Evolutionary conservation across 805 yeast species (phyloP), one percentile per base, ranked within the genome.

Genomic region (Candida tallmaniae): DNA sequence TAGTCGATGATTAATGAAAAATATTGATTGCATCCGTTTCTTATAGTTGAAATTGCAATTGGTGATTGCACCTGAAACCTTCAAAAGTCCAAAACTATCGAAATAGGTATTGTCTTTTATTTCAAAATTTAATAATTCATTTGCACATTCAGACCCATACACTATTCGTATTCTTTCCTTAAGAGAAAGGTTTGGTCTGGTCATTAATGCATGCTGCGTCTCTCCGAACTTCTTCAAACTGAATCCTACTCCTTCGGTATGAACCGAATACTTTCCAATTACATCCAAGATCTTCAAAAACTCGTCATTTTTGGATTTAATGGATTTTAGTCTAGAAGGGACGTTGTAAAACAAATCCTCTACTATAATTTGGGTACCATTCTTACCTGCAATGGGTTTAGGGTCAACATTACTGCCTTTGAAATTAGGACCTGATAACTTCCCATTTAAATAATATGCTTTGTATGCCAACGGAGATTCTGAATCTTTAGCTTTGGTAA

Each of bases 261-360:
- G 94, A 2, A 90, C 68, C 1, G 96, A 80, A 50, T 93, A 93
- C 29, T 84, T 69, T 3, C 89, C 87, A 0, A 85, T 76, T 4
- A 89, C 86, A 44, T 89, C 97, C 21, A 90, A 55, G 5, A 93
- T 83, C 43, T 75, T 78, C 8, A 75, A 54, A 50, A 78, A 83
- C 50, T 93, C 97, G 10, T 88, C 96, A 42, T 68, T 68, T 8
- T 79, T 66, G 0, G 83, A 70, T 36, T 70, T 69, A 31, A 89
- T 59, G 0, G 95, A 74, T 36, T 80, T 63, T 20, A 82, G 58
- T 31, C 98, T 68, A 0, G 95, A 75, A 0, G 95, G 93, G 19
- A 83, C 76, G 52, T 90, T 93, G 62, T 80, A 93, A 50, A 93
- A 93, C 36, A 93, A 62, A 54, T 93, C 96, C 54, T 88, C 96